A percentile compares a stretch with the other conserved stretches of the same genome.
Evolutionary conservation across 129 eudicot species (phyloP).

Genomic region (Ambrosia trifida): DNA sequence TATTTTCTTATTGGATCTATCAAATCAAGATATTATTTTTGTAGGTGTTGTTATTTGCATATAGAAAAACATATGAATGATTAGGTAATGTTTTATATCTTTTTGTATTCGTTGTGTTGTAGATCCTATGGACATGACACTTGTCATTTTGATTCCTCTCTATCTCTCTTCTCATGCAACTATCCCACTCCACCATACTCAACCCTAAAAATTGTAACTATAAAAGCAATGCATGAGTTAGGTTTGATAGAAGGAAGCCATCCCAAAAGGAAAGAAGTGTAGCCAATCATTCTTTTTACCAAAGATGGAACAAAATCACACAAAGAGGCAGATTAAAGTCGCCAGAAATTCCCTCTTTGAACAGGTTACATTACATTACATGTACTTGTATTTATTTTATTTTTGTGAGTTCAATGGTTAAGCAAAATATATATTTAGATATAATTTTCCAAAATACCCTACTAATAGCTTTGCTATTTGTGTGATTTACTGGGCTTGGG

Average conservation of each 20-base stretch:
- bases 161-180: slow-evolving; percentile 25
- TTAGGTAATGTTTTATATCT: no score
- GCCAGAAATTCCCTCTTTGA: slow-evolving; percentile 66
- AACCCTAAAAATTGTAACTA: slow-evolving; percentile 29
- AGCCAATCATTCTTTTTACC: background rate
- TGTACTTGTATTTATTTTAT: background rate
- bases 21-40: no score
- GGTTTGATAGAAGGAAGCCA: slow-evolving; percentile 43
- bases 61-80: no score
- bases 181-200: slow-evolving; percentile 2
- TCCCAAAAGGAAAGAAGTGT: slow-evolving; percentile 14
- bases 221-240: slow-evolving; percentile 28
- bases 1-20: no score
- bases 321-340: slow-evolving; percentile 46
- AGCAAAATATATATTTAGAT: no score
- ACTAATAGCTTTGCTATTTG: no score
- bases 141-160: slow-evolving; percentile 34
- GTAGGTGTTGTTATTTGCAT: no score
- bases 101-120: slow-evolving; percentile 1
- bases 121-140: slow-evolving; percentile 10
- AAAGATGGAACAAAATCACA: slow-evolving; percentile 54
- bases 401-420: background rate
- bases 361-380: slow-evolving; percentile 45
- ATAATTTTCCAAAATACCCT: no score
- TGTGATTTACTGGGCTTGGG: no score